A percentile compares a stretch with the other conserved stretches of the same genome.
phyloP scores from a whole-genome alignment of 306 rosid genomes.

The Ochetophila trinervis region DNA sequence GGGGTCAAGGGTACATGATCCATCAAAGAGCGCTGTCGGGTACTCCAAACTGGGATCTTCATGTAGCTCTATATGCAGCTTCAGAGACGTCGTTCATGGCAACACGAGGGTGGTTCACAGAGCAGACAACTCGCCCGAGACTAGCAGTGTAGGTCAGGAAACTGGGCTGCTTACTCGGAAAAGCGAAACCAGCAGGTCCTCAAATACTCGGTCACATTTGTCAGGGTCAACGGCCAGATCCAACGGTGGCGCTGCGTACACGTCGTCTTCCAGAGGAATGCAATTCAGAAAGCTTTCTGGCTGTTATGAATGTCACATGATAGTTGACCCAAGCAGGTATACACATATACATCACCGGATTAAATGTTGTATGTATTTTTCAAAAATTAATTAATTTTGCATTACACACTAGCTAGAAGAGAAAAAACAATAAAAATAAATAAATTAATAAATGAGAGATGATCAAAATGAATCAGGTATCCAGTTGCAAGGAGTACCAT shows the following conservation, averaged over 20 bases:
- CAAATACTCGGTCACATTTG: conserved; percentile 24
- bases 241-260: conserved; percentile 32
- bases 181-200: conserved; percentile 30
- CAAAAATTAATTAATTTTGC: background rate
- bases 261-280: conserved; percentile 74
- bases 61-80: conserved; percentile 90
- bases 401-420: background rate
- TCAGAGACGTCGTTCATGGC: conserved; percentile 79
- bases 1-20: conserved; percentile 71
- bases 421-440: too few species aligned
- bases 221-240: conserved; percentile 49
- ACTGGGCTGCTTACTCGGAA: conserved; percentile 54
- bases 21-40: conserved; percentile 40
- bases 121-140: conserved; percentile 88
- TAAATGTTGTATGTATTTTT: background rate
- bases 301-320: conserved; percentile 93
- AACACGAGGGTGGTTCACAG: conserved; percentile 79
- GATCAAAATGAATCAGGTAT: conserved; percentile 38
- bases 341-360: background rate
- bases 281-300: conserved; percentile 94
- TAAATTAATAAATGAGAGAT: background rate
- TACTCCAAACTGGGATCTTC: conserved; percentile 78
- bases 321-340: conserved; percentile 89
- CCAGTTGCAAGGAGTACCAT: conserved; percentile 68
- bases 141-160: conserved; percentile 79